Base-by-base conservation (phyloP, 2,329 filamentous ascomycete species). In the Thelonectria discophora region DNA sequence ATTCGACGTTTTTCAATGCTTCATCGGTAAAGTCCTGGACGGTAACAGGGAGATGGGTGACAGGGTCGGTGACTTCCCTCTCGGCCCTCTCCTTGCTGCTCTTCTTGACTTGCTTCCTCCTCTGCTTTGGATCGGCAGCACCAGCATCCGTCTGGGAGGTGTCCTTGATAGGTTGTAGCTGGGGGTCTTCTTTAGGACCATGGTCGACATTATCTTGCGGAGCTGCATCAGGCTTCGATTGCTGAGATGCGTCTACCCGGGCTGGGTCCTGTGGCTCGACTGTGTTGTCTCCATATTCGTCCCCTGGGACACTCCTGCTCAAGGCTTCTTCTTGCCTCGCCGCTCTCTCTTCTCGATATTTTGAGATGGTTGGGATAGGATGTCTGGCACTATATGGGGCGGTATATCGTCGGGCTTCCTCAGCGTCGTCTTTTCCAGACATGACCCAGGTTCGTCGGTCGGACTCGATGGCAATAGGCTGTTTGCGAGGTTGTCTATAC, bases 1-100 rank as follows among this genome's bases (percentile, higher is more conserved):
- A 54, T 10, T 73, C 70, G 17, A 75, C 64, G 8, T 74, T 68
- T 15, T 78, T 71, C 12, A 92, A 78, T 54, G 90, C 87, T 40
- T 86, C 83, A 27, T 83, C 80, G 0, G 89, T 91, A 68, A 88
- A 88, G 71, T 92, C 90, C 70, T 90, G 87, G 37, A 91, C 89
- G 37, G 77, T 80, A 49, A 91, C 82, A 2, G 89, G 88, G 3
- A 92, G 79, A 75, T 92, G 90, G 1, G 90, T 92, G 40, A 92
- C 83, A 0, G 89, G 89, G 69, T 92, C 90, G 1, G 89, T 92
- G 48, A 92, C 89, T 71, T 90, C 82, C 61, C 83, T 78, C n/a
- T 82, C 80, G n/a, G 78, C 81, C 45, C 78, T 78, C 51, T 81
- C 78, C 48, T 76, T 73, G 51, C 78, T 78, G 11, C 69, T 74